These are phyloP conservation scores for Hemileia vastatrix DNA, from an alignment of 1,284 basidiomycete species.

Conservation along the genomic window DNA sequence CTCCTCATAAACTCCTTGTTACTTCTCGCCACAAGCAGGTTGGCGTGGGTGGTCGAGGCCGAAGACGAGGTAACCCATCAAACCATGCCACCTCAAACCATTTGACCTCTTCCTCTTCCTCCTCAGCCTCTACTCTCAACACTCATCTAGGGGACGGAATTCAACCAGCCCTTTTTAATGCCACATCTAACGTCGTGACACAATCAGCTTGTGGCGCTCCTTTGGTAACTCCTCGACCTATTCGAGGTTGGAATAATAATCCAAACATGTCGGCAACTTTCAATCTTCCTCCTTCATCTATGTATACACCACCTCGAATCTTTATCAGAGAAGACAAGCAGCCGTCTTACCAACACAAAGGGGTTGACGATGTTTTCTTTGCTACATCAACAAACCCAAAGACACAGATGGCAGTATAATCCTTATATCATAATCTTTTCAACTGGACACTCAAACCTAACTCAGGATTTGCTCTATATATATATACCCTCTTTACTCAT, in stretches of 20 bases:
- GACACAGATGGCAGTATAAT: too few relatives aligned
- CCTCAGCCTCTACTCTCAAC: background rate
- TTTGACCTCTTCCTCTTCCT: background rate
- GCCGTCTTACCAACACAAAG: too few relatives aligned
- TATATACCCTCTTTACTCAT: too few relatives aligned
- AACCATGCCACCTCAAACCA: background rate
- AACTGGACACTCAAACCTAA: too few relatives aligned
- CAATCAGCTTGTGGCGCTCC: background rate
- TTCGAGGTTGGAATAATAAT: conserved; percentile 12
- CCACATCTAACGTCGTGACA: background rate
- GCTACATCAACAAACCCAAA: too few relatives aligned
- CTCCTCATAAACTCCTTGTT: conserved; percentile 1
- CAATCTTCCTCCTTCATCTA: too few relatives aligned
- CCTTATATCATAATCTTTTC: too few relatives aligned
- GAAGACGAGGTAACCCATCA: background rate
- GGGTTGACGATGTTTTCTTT: too few relatives aligned
- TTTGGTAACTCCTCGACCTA: conserved; percentile 10
- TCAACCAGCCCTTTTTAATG: background rate
- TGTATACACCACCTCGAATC: too few relatives aligned
- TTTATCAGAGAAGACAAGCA: too few relatives aligned
- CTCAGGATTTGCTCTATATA: too few relatives aligned
- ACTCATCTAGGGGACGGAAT: background rate
- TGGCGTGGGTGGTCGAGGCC: conserved; percentile 4
- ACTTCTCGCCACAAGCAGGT: conserved; percentile 14
- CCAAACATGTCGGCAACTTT: too few relatives aligned